phyloP scores from a whole-genome alignment of 345 rosid genomes.

The Hypericum perforatum region DNA sequence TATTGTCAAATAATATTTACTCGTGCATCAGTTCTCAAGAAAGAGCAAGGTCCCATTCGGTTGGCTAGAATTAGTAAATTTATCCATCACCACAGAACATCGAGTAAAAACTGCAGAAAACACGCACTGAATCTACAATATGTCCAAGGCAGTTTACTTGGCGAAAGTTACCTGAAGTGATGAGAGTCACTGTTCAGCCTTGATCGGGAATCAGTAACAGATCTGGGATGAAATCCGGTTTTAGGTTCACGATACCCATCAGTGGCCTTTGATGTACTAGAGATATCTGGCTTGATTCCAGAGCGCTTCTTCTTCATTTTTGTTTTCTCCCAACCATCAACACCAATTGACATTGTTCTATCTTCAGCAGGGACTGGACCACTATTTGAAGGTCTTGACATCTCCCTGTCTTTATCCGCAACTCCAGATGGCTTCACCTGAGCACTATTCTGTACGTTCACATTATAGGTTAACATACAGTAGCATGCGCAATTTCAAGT shows the following conservation, averaged over 20 bases:
- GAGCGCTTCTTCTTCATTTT: conserved; percentile 90
- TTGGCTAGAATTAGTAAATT: no score
- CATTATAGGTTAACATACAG: no score
- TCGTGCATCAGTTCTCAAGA: no score
- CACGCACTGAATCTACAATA: no score
- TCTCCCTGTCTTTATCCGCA: conserved; percentile 69
- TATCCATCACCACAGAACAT: no score
- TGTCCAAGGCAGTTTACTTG: not conserved
- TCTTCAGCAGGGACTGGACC: conserved; percentile 62
- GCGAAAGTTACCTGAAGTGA: conserved; percentile 52
- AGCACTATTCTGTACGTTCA: conserved; percentile 59
- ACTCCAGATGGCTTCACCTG: conserved; percentile 51
- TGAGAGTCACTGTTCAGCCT: conserved; percentile 65
- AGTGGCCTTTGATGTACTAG: conserved; percentile 44
- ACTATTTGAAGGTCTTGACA: conserved; percentile 46
- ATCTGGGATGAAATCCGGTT: conserved; percentile 60
- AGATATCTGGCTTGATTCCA: conserved; percentile 59
- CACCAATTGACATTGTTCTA: conserved; percentile 50
- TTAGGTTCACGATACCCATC: conserved; percentile 70
- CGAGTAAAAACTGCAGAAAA: no score
- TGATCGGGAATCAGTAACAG: conserved; percentile 41
- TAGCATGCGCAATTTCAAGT: no score
- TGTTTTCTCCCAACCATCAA: conserved; percentile 91
- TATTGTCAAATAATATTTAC: no score
- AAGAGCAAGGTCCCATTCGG: no score